Base-by-base conservation (phyloP, 2,329 filamentous ascomycete genomes). In the Zopfia rhizophila region DNA sequence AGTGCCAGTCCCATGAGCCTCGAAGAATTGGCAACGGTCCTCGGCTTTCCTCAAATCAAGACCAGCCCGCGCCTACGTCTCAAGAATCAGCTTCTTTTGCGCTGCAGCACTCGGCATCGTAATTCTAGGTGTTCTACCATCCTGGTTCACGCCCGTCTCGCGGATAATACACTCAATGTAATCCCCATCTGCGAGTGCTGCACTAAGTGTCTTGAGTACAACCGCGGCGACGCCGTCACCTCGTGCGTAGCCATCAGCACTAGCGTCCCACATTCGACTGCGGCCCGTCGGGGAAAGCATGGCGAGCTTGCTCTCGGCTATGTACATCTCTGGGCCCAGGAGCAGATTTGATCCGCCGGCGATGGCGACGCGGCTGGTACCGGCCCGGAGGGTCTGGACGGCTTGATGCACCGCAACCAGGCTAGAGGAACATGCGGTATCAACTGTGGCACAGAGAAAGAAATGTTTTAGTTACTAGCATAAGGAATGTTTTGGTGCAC, bases 151-250 rank as follows among this genome's bases (percentile, higher is more conserved):
- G 10, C 54, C 60, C 3, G 58, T 68, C 21, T 61, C 60, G 2
- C 61, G 56, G 21, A 69, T 57, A 19, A 66, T 55, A 28, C 67
- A 68, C 30, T 75, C 69, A 18, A 79, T 72, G 8, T 65, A 61
- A 49, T 78, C 75, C 3, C 71, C 72, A 51, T 76, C 71, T 0
- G 47, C 60, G 8, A 83, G 38, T 0, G 82, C 82, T 3, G 70
- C 60, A 3, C 57, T 61, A 1, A 83, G 54, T 2, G 62, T 70
- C 59, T 84, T 84, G 1, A 85, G 51, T 1, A 83, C 62, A 0
- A 84, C 50, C 1, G 68, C 64, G 1, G 73, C 73, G 13, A 81
- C 63, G 0, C 80, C 80, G 42, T 84, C 81, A n/a, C 75, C 78
- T 2, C 78, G 72, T 25, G 67, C 77, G 60, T 69, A 79, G 14